Evolutionary conservation across 306 rosid genomes (phyloP).

Genomic region (Arachis hypogaea): DNA sequence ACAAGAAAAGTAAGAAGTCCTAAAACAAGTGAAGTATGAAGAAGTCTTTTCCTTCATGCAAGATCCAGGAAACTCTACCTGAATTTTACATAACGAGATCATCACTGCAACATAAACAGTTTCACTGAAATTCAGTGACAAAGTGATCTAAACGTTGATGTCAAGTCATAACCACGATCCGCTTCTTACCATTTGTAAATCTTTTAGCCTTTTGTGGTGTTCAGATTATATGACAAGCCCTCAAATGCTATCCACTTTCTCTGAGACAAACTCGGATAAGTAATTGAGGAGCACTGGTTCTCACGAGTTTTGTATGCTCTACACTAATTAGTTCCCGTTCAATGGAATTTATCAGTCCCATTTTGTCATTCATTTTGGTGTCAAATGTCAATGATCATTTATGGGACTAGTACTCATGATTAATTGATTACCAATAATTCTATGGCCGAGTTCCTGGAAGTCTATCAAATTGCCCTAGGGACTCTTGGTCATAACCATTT

Average conservation of each 20-base stretch:
- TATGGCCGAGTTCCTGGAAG: slow-evolving; percentile 42
- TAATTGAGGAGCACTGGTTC: background rate
- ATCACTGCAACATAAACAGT: background rate
- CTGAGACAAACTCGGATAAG: slow-evolving; percentile 9
- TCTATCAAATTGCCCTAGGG: slow-evolving; percentile 40
- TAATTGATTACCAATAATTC: slow-evolving; percentile 2
- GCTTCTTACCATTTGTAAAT: background rate
- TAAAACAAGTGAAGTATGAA: too few relatives aligned
- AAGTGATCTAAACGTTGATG: background rate
- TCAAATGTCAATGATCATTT: background rate
- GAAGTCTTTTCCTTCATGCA: background rate
- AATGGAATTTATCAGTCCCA: background rate
- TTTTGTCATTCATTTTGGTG: background rate
- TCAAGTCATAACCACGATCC: background rate
- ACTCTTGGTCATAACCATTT: slow-evolving; percentile 41
- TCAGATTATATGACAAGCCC: background rate
- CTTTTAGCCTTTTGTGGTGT: background rate
- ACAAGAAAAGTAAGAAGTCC: background rate
- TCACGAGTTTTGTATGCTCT: background rate
- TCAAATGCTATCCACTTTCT: slow-evolving; percentile 9
- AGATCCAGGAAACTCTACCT: background rate
- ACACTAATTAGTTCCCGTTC: background rate
- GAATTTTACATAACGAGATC: background rate
- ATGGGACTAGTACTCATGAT: background rate
- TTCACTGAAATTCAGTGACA: background rate